Evolutionary conservation across 169 alveolate genomes (phyloP), one percentile per base, ranked within the genome.

Genomic region (Theileria annulata): DNA sequence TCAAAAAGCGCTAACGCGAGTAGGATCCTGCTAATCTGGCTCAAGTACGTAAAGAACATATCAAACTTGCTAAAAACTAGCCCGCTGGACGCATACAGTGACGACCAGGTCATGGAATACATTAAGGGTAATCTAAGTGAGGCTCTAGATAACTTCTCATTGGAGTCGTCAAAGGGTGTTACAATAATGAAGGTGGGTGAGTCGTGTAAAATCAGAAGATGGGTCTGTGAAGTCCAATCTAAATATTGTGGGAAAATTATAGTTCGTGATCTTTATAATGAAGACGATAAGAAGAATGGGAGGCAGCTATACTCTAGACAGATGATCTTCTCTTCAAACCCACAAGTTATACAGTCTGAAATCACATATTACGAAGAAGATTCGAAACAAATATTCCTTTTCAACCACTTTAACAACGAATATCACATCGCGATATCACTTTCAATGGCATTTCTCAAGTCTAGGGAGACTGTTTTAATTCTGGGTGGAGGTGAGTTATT

Each of bases 331-430:
- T 80, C 94, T 1, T 86, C 79, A 68, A 86, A 85, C 58, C 94
- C 94, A 2, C 87, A 86, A 51, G 84, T 88, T 10, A 91, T 89
- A 8, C 94, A 89, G 37, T 86, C 92, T 12, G 94, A 89, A 76
- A 49, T 80, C 0, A 27, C 66, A 27, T 80, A 73, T 49, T 33
- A 54, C 23, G 69, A 71, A 21, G 82, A 63, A 2, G 62, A 12
- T n/a, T 79, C 81, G 0, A 21, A 21, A 21, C 71, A 56, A 25
- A 33, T 5, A 33, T 80, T 73, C 42, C 28, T 70, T 28, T 35
- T 37, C 19, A 66, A 59, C 13, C 17, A 64, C 62, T 30, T 51
- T 17, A 69, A 71, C 3, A 73, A 37, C 68, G 88, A 80, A 66
- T 74, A 80, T 72, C 72, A 63, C 69, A 49, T 60, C 17, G 88